phyloP scores from a whole-genome alignment of 352 stramenopile genomes.

The Globisporangium emineosum region DNA sequence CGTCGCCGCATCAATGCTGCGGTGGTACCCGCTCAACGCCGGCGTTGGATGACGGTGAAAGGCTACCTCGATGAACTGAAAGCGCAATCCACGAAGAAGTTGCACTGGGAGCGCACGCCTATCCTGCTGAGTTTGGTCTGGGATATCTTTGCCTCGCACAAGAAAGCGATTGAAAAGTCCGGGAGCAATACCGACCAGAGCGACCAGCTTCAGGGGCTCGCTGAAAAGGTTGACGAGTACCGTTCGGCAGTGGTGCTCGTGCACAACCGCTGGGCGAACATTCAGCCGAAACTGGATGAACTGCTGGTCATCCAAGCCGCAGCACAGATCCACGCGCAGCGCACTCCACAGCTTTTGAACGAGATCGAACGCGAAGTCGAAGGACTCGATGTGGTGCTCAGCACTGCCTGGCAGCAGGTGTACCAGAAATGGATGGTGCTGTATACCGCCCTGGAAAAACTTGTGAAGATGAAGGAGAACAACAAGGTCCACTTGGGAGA shows the following conservation, averaged over 20 bases:
- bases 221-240: constrained; percentile 40
- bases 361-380: constrained; percentile 49
- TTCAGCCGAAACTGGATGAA: constrained; percentile 64
- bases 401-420: constrained; percentile 61
- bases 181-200: constrained; percentile 21
- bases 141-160: constrained; percentile 59
- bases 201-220: constrained; percentile 32
- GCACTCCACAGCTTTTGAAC: constrained; percentile 44
- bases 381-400: constrained; percentile 58
- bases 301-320: constrained; percentile 49
- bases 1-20: constrained; percentile 54
- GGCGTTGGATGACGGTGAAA: constrained; percentile 58
- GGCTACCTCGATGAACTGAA: constrained; percentile 54
- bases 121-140: constrained; percentile 63
- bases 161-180: constrained; percentile 18
- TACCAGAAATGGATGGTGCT: constrained; percentile 51
- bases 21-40: constrained; percentile 58
- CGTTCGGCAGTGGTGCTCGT: constrained; percentile 48
- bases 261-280: constrained; percentile 63
- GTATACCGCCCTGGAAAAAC: constrained; percentile 41
- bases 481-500: constrained; percentile 59
- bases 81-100: constrained; percentile 35
- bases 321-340: constrained; percentile 48
- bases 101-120: constrained; percentile 67
- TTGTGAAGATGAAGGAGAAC: constrained; percentile 53